Conservation (phyloP, 2,329 filamentous ascomycete genomes). For the Metarhizium sp. region DNA sequence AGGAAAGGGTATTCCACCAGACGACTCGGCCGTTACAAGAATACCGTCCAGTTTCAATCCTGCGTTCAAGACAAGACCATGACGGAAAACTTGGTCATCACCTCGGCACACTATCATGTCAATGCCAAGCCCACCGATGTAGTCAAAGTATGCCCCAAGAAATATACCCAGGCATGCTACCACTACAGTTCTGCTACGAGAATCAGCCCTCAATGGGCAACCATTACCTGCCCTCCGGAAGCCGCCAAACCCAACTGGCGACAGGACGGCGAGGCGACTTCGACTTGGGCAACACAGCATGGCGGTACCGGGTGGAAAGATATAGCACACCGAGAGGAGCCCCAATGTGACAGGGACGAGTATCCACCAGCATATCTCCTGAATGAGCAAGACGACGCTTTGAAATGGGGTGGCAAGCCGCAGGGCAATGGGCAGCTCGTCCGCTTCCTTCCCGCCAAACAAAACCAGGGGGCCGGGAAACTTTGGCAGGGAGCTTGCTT, state of each 20-base stretch:
- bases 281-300: not conserved
- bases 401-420: not conserved
- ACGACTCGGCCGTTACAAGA: not conserved
- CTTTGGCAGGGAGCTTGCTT: conserved; percentile 1
- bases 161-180: not conserved
- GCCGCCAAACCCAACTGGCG: not conserved
- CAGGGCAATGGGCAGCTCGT: not conserved
- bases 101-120: not conserved
- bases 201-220: not conserved
- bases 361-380: not conserved
- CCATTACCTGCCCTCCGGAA: not conserved
- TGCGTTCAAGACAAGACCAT: not conserved
- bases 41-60: not conserved
- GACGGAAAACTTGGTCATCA: not conserved
- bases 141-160: not conserved
- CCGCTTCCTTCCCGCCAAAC: not conserved
- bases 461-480: not conserved
- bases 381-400: not conserved
- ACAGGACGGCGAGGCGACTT: not conserved
- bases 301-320: not conserved
- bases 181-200: not conserved
- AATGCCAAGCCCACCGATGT: not conserved
- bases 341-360: not conserved
- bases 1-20: not conserved
- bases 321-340: not conserved